Conservation (phyloP, 164 flowering plant genomes). For the Tetracentron sinense region DNA sequence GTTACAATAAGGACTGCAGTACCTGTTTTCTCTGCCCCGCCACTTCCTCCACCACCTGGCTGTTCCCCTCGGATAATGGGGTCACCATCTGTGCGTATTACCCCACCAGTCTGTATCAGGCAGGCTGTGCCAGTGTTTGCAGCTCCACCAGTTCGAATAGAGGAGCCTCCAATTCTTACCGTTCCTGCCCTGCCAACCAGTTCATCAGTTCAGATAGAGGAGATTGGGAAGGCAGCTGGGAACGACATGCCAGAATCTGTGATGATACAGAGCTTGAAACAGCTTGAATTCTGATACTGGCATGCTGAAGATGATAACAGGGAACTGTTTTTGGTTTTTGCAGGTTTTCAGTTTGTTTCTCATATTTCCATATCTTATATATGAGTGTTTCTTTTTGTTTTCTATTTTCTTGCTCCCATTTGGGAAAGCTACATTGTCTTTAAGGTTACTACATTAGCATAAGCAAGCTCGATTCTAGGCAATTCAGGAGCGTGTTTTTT, state of each 20-base stretch:
- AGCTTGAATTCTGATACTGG: conserved; percentile 43
- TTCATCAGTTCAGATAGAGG: neutral
- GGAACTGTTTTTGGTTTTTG: conserved; percentile 18
- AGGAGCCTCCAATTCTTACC: conserved; percentile 9
- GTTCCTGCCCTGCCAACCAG: neutral
- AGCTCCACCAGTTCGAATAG: conserved; percentile 24
- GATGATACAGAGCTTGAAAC: conserved; percentile 31
- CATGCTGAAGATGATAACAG: too few species aligned
- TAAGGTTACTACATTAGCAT: too few species aligned
- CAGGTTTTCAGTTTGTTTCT: conserved; percentile 19
- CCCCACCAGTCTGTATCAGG: conserved; percentile 39
- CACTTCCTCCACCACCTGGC: conserved; percentile 34
- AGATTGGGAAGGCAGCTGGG: neutral
- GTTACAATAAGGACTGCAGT: conserved; percentile 77
- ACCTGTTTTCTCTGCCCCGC: conserved; percentile 84
- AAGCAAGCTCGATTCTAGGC: too few species aligned
- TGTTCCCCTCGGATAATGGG: conserved; percentile 36
- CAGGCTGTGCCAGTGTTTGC: conserved; percentile 39
- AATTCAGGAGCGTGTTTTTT: too few species aligned
- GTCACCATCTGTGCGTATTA: conserved; percentile 21
- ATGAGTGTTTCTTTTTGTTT: too few species aligned
- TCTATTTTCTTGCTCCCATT: too few species aligned
- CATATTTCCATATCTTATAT: conserved; percentile 5
- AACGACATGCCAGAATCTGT: conserved; percentile 30
- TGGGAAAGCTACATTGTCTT: too few species aligned